Conservation (phyloP, 140 eudicot species). For the Cichorium intybus region DNA sequence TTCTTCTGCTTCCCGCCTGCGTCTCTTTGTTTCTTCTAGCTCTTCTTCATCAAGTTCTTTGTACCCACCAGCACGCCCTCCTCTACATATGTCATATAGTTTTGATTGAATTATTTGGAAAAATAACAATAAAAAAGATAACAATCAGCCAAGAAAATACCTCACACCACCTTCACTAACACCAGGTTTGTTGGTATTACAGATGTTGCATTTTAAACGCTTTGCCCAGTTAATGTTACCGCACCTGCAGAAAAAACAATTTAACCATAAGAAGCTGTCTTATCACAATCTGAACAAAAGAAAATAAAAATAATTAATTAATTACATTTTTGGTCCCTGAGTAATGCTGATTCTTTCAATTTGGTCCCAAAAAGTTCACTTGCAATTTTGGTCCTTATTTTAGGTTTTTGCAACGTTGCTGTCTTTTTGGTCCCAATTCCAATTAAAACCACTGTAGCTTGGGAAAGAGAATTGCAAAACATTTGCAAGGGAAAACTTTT, state of each 20-base stretch:
- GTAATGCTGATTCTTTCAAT: too few relatives aligned
- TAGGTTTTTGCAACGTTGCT: too few relatives aligned
- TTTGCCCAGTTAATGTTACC: constrained; percentile 97
- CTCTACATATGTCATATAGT: constrained; percentile 37
- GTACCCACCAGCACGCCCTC: constrained; percentile 98
- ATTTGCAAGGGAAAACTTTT: too few relatives aligned
- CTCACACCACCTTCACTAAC: constrained; percentile 88
- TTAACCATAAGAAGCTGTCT: not conserved
- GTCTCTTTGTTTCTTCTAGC: constrained; percentile 82
- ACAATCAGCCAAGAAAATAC: constrained; percentile 26
- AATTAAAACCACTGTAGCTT: too few relatives aligned
- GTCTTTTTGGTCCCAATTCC: too few relatives aligned
- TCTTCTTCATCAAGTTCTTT: constrained; percentile 98
- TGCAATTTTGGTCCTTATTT: too few relatives aligned
- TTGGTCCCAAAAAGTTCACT: too few relatives aligned
- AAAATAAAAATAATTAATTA: too few relatives aligned
- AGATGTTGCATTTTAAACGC: constrained; percentile 86
- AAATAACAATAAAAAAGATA: not conserved
- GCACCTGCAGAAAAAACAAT: constrained; percentile 56
- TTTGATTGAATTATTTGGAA: not conserved
- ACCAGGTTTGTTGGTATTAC: constrained; percentile 98
- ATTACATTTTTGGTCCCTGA: not conserved
- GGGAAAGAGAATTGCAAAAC: too few relatives aligned
- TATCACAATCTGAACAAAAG: too few relatives aligned
- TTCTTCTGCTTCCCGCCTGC: constrained; percentile 91